A percentile compares a stretch with the other conserved stretches of the same genome.
Conservation (phyloP, 208 protist species). For the Tetramitus jugosus region DNA sequence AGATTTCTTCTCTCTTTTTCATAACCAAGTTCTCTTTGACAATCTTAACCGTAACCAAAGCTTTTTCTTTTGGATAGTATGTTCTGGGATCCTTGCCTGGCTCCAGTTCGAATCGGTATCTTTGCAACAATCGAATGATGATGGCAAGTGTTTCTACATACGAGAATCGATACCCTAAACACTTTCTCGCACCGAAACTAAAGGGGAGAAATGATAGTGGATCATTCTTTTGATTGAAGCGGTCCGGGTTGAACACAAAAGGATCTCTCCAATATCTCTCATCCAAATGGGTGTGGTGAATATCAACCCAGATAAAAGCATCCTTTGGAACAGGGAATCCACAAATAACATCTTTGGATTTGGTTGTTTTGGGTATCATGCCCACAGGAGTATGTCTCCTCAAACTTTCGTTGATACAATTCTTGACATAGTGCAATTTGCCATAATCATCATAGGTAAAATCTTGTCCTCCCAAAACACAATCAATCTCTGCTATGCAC, state of each 20-base stretch:
- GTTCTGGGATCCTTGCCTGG: no score
- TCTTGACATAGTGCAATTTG: neutral
- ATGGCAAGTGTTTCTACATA: neutral
- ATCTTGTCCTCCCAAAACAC: neutral
- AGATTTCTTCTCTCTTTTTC: no score
- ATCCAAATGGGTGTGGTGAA: neutral
- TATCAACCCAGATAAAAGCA: neutral
- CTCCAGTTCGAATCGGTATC: no score
- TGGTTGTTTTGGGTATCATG: neutral
- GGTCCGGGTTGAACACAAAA: neutral
- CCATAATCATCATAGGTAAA: constrained; percentile 15
- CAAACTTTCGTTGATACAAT: neutral
- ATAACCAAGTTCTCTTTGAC: no score
- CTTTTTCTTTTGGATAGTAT: no score
- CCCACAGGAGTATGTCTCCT: neutral
- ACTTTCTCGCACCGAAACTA: neutral
- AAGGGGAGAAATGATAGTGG: neutral
- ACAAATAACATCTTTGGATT: neutral
- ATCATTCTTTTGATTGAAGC: neutral
- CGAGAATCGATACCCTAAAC: neutral
- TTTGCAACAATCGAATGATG: no score
- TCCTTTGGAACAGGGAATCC: constrained; percentile 1
- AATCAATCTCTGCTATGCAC: neutral
- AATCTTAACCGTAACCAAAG: no score
- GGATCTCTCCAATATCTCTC: neutral